Percentiles rank a stretch among this genome's conserved stretches.
Conservation (phyloP, 78 protist species). For the Pelomyxa schiedti region DNA sequence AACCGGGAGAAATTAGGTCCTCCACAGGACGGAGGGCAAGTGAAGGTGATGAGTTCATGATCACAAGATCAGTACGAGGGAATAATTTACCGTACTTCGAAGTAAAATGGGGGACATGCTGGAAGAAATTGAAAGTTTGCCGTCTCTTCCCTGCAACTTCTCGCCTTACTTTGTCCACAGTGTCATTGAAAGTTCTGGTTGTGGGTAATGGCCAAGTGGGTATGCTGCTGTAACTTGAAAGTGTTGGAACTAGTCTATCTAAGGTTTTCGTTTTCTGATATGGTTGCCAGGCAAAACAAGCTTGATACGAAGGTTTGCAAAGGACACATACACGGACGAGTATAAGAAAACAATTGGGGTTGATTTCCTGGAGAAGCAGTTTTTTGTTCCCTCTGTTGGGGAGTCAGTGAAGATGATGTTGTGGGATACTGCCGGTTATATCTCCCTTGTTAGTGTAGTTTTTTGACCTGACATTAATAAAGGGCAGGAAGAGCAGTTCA, state of each 20-base stretch:
- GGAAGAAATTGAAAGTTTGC: too few species aligned
- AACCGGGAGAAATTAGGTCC: too few species aligned
- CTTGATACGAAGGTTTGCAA: constrained; percentile 17
- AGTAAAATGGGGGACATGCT: too few species aligned
- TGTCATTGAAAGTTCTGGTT: constrained; percentile 38
- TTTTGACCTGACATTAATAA: not conserved
- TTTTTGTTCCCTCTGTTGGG: not conserved
- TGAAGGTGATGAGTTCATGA: too few species aligned
- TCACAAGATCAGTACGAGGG: too few species aligned
- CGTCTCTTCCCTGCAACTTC: too few species aligned
- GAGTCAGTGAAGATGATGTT: constrained; percentile 13
- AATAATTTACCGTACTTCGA: too few species aligned
- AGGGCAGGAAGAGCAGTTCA: constrained; percentile 20
- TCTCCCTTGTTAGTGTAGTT: not conserved
- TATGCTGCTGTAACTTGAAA: too few species aligned
- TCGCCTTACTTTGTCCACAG: too few species aligned
- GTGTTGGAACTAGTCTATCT: too few species aligned
- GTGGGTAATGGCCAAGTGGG: constrained; percentile 63
- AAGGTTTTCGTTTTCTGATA: too few species aligned
- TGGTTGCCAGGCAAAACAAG: constrained; percentile 57
- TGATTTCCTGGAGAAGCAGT: constrained; percentile 29
- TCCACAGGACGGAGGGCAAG: too few species aligned
- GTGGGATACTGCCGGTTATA: constrained; percentile 24
- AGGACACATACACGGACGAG: constrained; percentile 28
- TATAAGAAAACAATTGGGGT: constrained; percentile 54